These are phyloP conservation scores for Syzygium grande DNA, from an alignment of 345 rosid species.

Conservation along the genomic window DNA sequence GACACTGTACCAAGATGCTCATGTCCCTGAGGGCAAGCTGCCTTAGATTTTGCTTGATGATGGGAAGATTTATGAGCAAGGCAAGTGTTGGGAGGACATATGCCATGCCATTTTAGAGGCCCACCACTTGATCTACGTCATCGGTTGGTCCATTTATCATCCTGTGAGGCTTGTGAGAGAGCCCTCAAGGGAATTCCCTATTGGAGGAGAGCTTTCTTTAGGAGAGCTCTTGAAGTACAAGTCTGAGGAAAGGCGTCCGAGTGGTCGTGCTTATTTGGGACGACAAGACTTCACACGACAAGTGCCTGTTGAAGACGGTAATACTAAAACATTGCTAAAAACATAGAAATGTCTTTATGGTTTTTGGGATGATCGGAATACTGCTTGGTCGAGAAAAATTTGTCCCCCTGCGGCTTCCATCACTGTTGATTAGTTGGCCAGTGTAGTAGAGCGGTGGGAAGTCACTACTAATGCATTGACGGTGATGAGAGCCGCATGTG, in stretches of 20 bases:
- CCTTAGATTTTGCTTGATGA: conserved; percentile 47
- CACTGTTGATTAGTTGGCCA: not conserved
- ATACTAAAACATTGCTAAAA: no score
- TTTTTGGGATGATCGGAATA: no score
- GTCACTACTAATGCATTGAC: not conserved
- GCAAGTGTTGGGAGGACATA: conserved; percentile 67
- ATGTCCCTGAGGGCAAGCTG: conserved; percentile 9
- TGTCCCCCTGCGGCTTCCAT: not conserved
- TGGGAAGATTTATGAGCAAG: conserved; percentile 36
- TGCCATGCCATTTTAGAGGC: conserved; percentile 67
- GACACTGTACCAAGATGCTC: conserved; percentile 72
- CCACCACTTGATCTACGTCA: conserved; percentile 45
- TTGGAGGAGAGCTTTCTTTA: conserved; percentile 43
- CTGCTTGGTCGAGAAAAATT: no score
- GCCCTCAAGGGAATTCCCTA: conserved; percentile 43
- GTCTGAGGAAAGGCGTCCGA: conserved; percentile 32
- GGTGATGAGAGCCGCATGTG: not conserved
- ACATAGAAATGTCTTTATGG: no score
- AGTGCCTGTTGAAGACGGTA: no score
- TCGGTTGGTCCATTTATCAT: conserved; percentile 66
- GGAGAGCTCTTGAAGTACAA: conserved; percentile 60
- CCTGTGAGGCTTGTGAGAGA: conserved; percentile 55
- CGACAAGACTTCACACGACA: no score
- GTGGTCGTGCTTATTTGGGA: no score
- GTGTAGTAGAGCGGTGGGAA: not conserved